Evolutionary conservation across 2,329 filamentous ascomycete species (phyloP), one percentile per base, ranked within the genome.

Genomic region (Pyricularia grisea): DNA sequence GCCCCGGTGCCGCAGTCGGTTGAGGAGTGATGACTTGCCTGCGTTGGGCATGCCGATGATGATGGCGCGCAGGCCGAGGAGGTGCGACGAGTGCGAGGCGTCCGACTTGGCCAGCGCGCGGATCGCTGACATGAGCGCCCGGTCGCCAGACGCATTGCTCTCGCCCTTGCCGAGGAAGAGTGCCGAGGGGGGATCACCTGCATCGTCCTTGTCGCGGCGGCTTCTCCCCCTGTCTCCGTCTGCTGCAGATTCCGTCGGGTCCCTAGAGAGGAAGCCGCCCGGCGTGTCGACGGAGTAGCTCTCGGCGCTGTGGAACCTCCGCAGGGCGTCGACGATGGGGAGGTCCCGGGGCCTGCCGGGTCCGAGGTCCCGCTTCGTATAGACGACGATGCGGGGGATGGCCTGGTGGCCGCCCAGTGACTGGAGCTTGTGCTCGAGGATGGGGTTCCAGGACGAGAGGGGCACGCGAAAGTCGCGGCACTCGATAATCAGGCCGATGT

Each of bases 31-130:
- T 65, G 92, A 97, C 80, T 99, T 99, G 50, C 95, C 95, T 0
- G 97, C 92, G 76, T 99, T 99, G 50, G 95, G 95, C 94, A 99
- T 97, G 69, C 95, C 95, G 17, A 98, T 94, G 0, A 98, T 87
- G 78, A 99, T 86, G 69, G 93, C 87, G 66, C 93, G 88, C 73
- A 93, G 86, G n/a, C 93, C 94, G 9, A 92, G 89, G n/a, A 98
- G 80, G 60, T 63, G 60, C 11, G 60, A 63, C 11, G 60, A 27
- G 27, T 63, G 60, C 60, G 60, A 28, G 27, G 79, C 76, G 65
- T 73, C 71, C n/a, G 69, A 68, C n/a, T 75, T 72, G 28, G 85
- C 84, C 71, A 85, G 81, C 4, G 79, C 75, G 70, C 84, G 84
- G 69, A 88, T 80, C 69, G 82, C 81, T 1, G 82, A 78, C 12